phyloP scores from a whole-genome alignment of 75 land plant species.

The Cryptomeria japonica region DNA sequence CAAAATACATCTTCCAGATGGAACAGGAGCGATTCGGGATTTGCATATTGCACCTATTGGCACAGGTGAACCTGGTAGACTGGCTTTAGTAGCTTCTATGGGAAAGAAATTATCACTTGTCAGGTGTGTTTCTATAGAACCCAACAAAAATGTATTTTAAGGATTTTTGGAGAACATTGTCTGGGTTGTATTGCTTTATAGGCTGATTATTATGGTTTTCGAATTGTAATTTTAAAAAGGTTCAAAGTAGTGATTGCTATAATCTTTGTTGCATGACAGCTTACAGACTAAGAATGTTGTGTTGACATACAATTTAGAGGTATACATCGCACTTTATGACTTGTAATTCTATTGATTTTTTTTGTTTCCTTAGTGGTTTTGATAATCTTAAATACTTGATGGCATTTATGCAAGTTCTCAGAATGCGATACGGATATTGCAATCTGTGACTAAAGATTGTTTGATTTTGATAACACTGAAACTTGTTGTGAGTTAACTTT shows the following conservation, averaged over 20 bases:
- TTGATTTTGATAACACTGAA: background rate
- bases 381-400: background rate
- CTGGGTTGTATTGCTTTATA: slow-evolving; percentile 1
- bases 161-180: background rate
- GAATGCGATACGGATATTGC: background rate
- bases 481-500: background rate
- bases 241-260: background rate
- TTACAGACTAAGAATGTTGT: slow-evolving; percentile 69
- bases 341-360: background rate
- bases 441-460: background rate
- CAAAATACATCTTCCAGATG: slow-evolving; percentile 53
- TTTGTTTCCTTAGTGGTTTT: background rate
- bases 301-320: slow-evolving; percentile 67
- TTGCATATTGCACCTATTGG: slow-evolving; percentile 51
- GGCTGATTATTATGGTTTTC: background rate
- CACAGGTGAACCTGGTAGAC: slow-evolving; percentile 38
- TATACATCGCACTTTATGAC: slow-evolving; percentile 10
- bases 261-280: slow-evolving; percentile 38
- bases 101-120: slow-evolving; percentile 74
- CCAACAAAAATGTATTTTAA: background rate
- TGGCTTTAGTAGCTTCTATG: slow-evolving; percentile 72
- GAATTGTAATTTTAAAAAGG: background rate
- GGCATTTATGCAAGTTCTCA: background rate
- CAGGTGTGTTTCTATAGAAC: slow-evolving; percentile 47
- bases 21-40: slow-evolving; percentile 68